Conservation (phyloP, 2,329 filamentous ascomycete genomes). For the Cryphonectria radicalis region DNA sequence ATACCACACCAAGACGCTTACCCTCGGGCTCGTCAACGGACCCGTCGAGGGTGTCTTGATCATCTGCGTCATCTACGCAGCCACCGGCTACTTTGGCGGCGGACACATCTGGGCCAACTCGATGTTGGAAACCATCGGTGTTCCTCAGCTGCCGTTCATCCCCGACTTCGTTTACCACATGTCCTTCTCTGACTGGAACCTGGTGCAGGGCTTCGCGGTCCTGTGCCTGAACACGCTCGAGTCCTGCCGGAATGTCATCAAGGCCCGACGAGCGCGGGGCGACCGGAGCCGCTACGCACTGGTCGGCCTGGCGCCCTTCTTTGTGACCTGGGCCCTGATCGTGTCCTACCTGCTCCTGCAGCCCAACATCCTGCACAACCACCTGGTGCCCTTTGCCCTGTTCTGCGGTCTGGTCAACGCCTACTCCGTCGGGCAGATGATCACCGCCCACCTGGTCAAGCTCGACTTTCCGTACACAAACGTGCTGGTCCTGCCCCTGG, state of each 20-base stretch:
- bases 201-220: conserved; percentile 82
- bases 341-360: conserved; percentile 82
- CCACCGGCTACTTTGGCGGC: conserved; percentile 85
- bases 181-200: conserved; percentile 90
- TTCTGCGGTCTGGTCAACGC: conserved; percentile 91
- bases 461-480: conserved; percentile 90
- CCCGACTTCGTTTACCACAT: conserved; percentile 75
- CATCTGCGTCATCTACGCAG: conserved; percentile 77
- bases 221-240: conserved; percentile 83
- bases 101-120: conserved; percentile 92
- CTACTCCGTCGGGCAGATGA: conserved; percentile 94
- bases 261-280: conserved; percentile 73
- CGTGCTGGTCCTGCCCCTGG: conserved; percentile 77
- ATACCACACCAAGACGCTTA: conserved; percentile 96
- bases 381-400: conserved; percentile 87
- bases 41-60: conserved; percentile 94
- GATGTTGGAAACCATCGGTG: conserved; percentile 71
- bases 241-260: conserved; percentile 82
- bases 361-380: conserved; percentile 77
- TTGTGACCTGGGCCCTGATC: conserved; percentile 76
- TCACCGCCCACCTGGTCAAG: conserved; percentile 89
- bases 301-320: conserved; percentile 82
- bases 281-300: conserved; percentile 76
- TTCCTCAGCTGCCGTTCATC: conserved; percentile 67
- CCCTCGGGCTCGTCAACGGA: conserved; percentile 87